A percentile compares a stretch with the other conserved stretches of the same genome.
Conservation (phyloP, 192 early-diverging fungal genomes). For the Rhizoclosmatium globosum region DNA sequence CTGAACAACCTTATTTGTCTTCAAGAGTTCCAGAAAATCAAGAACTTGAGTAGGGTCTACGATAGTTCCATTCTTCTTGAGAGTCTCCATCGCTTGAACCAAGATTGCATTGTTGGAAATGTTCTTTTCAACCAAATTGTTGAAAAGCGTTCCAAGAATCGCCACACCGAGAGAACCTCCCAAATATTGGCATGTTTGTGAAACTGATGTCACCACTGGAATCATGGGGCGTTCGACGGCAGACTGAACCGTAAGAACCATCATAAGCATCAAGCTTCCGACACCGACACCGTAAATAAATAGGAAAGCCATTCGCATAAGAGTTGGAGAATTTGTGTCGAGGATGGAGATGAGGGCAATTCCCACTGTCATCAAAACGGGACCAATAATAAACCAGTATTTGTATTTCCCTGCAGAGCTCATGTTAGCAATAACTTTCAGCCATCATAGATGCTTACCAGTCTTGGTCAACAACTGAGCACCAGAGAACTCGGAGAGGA, state of each 20-base stretch:
- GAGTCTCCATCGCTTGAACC: too few relatives aligned
- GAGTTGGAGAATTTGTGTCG: constrained; percentile 54
- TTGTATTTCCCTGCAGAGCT: constrained; percentile 53
- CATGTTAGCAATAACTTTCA: constrained; percentile 50
- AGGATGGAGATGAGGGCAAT: constrained; percentile 71
- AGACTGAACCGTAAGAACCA: constrained; percentile 77
- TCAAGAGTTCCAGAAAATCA: too few relatives aligned
- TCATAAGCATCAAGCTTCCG: constrained; percentile 77
- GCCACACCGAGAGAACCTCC: constrained; percentile 72
- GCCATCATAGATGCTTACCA: too few relatives aligned
- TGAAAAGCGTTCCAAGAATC: constrained; percentile 70
- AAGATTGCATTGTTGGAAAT: too few relatives aligned
- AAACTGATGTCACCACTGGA: constrained; percentile 75
- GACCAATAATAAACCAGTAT: constrained; percentile 68
- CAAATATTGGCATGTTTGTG: constrained; percentile 70
- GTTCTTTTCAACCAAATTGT: constrained; percentile 47
- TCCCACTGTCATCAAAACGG: constrained; percentile 66
- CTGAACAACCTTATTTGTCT: too few relatives aligned
- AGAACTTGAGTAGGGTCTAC: too few relatives aligned
- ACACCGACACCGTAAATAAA: constrained; percentile 79
- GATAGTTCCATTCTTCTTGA: too few relatives aligned
- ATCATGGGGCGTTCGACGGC: constrained; percentile 68
- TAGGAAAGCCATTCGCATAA: constrained; percentile 65
- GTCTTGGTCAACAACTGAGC: too few relatives aligned
- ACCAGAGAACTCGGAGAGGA: too few relatives aligned